These are phyloP conservation scores for Penicillium subrubescens DNA, from an alignment of 495 filamentous ascomycete species.

Conservation along the genomic window DNA sequence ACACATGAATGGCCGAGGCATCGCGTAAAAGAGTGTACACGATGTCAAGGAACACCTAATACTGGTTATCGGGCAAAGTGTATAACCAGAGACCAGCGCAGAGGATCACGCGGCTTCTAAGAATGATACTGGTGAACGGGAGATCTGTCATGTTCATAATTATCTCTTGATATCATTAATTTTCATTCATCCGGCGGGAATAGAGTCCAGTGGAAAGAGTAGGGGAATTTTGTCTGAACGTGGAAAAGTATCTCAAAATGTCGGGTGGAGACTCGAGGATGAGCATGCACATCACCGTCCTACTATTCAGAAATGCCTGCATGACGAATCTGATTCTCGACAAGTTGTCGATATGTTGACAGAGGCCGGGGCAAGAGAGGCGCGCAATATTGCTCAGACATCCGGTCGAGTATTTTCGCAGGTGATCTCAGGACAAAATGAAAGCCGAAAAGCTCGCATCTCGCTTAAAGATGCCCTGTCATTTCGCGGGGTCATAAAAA, in stretches of 20 bases:
- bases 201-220: neutral
- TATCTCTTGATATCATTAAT: neutral
- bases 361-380: neutral
- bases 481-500: too few species aligned
- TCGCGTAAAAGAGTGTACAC: slow-evolving; percentile 16
- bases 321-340: neutral
- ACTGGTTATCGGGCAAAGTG: neutral
- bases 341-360: neutral
- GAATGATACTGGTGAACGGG: neutral
- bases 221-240: neutral
- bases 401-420: neutral
- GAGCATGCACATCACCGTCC: neutral
- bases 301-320: neutral
- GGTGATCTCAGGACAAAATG: too few species aligned
- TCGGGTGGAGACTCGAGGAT: neutral
- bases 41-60: slow-evolving; percentile 14
- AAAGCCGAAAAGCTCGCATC: too few species aligned
- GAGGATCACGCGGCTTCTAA: slow-evolving; percentile 1
- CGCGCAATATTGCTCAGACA: neutral
- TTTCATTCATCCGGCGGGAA: neutral
- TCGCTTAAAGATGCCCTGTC: too few species aligned
- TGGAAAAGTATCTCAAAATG: neutral
- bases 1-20: slow-evolving; percentile 28
- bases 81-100: neutral
- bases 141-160: neutral